phyloP scores from a whole-genome alignment of 108 stramenopile genomes.

The Skeletonema costatum region DNA sequence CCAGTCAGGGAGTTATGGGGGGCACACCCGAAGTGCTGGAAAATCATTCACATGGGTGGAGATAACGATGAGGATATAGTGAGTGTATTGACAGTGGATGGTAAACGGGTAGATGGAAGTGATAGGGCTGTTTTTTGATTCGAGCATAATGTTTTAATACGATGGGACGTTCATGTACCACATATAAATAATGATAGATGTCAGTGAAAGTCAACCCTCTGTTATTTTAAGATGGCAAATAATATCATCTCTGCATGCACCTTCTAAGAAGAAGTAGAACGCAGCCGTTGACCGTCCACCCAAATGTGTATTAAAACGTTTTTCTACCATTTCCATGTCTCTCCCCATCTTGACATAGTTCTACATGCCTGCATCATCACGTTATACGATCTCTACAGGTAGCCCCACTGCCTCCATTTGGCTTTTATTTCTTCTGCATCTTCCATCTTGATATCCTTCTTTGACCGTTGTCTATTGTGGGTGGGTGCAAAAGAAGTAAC shows the following conservation, averaged over 20 bases:
- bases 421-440: slow-evolving; percentile 86
- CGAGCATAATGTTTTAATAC: background rate
- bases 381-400: slow-evolving; percentile 69
- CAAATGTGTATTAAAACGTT: background rate
- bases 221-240: background rate
- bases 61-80: slow-evolving; percentile 48
- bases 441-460: slow-evolving; percentile 81
- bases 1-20: slow-evolving; percentile 57
- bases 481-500: background rate
- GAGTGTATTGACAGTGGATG: slow-evolving; percentile 46
- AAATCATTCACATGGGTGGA: slow-evolving; percentile 57
- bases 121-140: slow-evolving; percentile 34
- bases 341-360: background rate
- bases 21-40: slow-evolving; percentile 82
- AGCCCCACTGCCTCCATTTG: slow-evolving; percentile 83
- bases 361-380: background rate
- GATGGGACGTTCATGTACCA: background rate
- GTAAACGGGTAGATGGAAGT: slow-evolving; percentile 34
- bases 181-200: background rate
- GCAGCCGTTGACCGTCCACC: background rate
- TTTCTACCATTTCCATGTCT: background rate
- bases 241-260: background rate
- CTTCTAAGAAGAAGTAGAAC: background rate
- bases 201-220: background rate
- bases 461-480: slow-evolving; percentile 42